phyloP scores from a whole-genome alignment of 805 yeast genomes.

The Myxozyma sirexii region DNA sequence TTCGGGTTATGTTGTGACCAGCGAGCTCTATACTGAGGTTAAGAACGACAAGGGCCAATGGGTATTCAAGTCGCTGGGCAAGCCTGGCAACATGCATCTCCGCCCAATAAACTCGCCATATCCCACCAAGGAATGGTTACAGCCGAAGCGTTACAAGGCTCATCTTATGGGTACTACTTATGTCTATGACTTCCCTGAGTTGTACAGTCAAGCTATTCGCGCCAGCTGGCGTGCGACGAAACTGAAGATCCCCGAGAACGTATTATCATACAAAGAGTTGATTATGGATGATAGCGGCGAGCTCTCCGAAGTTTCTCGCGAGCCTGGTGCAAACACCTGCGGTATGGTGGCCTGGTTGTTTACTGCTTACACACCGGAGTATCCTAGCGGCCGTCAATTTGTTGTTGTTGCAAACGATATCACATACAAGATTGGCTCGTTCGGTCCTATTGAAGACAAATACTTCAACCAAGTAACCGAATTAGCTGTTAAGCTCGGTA shows the following conservation, averaged over 20 bases:
- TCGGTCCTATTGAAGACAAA: conserved; percentile 93
- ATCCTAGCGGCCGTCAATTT: conserved; percentile 93
- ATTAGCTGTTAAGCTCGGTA: conserved; percentile 83
- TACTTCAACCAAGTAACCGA: conserved; percentile 93
- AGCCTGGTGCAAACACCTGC: conserved; percentile 91
- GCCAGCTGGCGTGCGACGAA: conserved; percentile 71
- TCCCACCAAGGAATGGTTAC: conserved; percentile 96
- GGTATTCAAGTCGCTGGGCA: conserved; percentile 93
- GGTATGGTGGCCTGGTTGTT: conserved; percentile 98
- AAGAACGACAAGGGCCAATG: conserved; percentile 91
- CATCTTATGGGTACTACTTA: conserved; percentile 98
- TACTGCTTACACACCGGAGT: conserved; percentile 91
- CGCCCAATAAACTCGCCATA: conserved; percentile 95
- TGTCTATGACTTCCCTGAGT: conserved; percentile 98
- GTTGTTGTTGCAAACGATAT: conserved; percentile 95
- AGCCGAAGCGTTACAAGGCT: conserved; percentile 98
- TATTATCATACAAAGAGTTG: conserved; percentile 78
- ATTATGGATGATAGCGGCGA: conserved; percentile 79
- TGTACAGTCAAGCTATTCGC: conserved; percentile 88
- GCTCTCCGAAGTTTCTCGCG: conserved; percentile 87
- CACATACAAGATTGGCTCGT: conserved; percentile 97
- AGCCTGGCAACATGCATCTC: conserved; percentile 95
- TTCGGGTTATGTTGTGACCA: conserved; percentile 94
- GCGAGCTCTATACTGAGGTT: conserved; percentile 92
- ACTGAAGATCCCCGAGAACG: conserved; percentile 63